Base-by-base conservation (phyloP, 169 alveolate genomes). In the Plasmodium falciparum region DNA sequence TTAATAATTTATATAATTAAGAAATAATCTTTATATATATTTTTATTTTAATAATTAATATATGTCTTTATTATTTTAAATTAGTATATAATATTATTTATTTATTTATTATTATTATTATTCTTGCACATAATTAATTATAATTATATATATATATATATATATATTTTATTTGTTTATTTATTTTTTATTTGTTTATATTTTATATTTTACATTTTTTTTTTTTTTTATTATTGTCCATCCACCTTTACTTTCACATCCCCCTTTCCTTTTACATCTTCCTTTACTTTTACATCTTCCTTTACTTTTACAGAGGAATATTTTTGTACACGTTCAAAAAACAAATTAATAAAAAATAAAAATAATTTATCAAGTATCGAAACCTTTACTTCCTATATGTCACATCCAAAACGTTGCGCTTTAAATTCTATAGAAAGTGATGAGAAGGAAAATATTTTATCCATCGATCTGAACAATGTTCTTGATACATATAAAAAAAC, bases 301-400 rank as follows among this genome's bases (percentile, higher is more conserved):
- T 70, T 49, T 43, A 7, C 17, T 70, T 45, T 12, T 70, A 76
- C 78, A 78, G 47, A 58, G 24, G 61, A 59, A 63, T 20, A 43
- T 11, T 45, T 24, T 65, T 17, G 49, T 26, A 58, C 43, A 13
- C 0, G 5, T 2, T 58, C 74, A 22, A 58, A 66, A 49, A 33
- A 78, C 0, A 66, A 52, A 43, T 6, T 71, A 26, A 63, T 24
- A 3, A 49, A 24, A 15, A 71, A 56, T 24, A 66, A 78, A 22
- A 66, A 49, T 67, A 78, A 76, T 50, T 43, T 78, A 15, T 78
- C 89, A n/a, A 78, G 80, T 58, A 47, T 66, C 11, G 89, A 78
- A 59, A 78, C 89, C 2, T 65, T 78, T 65, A 49, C 71, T 65
- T 67, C 89, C 22, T 78, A 78, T 33, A 22, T 47, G 17, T 9